Conservation (phyloP, 23 red algal species). For the Gracilaria domingensis region DNA sequence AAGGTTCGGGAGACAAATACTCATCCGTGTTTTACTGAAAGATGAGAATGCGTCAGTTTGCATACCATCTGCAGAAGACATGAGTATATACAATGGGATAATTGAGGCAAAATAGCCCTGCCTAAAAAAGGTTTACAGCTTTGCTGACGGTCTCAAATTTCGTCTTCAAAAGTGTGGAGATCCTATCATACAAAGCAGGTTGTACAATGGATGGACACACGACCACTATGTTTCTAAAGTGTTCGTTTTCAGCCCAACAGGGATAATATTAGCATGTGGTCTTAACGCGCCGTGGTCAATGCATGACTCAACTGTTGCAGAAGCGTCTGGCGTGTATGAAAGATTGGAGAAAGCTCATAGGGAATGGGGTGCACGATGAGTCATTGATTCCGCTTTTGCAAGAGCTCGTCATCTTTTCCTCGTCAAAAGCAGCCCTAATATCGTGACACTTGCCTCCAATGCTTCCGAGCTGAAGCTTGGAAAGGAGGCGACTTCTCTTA, state of each 20-base stretch:
- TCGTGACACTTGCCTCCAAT: too few relatives aligned
- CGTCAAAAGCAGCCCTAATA: too few relatives aligned
- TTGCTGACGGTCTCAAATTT: conserved; percentile 59
- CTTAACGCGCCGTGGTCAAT: too few relatives aligned
- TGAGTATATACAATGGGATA: neutral
- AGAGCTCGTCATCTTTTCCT: too few relatives aligned
- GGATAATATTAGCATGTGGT: too few relatives aligned
- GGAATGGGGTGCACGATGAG: too few relatives aligned
- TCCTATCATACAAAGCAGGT: conserved; percentile 13
- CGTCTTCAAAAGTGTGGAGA: conserved; percentile 13
- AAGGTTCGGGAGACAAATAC: neutral
- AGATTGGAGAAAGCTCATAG: too few relatives aligned
- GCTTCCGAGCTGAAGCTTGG: too few relatives aligned
- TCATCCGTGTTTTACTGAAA: neutral
- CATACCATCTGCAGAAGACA: neutral
- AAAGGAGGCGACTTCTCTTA: too few relatives aligned
- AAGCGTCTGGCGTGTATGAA: too few relatives aligned
- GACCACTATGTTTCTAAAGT: conserved; percentile 41
- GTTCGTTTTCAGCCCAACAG: neutral
- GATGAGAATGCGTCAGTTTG: neutral
- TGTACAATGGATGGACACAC: conserved; percentile 47
- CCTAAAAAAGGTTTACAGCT: conserved; percentile 16
- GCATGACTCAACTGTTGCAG: too few relatives aligned
- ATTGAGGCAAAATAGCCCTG: conserved; percentile 9
- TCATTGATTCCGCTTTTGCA: too few relatives aligned